A percentile compares a stretch with the other conserved stretches of the same genome.
Evolutionary conservation across 495 filamentous ascomycete species (phyloP).

Genomic region (Talaromyces thailandensis): DNA sequence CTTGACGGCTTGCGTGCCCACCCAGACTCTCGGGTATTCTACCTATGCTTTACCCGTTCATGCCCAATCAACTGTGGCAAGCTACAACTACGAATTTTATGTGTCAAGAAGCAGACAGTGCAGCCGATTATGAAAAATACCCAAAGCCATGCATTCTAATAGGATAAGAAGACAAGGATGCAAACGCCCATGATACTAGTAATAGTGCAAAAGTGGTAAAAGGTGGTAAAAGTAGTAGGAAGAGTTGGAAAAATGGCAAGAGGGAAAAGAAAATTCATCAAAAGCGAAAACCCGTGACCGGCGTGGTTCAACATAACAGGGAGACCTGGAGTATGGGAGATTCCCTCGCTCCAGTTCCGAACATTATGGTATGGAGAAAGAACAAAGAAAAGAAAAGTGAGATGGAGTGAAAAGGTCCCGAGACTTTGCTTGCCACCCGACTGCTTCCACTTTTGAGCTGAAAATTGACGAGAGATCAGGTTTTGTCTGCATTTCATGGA

Average conservation of each 20-base stretch:
- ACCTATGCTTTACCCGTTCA: neutral
- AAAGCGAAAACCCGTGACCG: slow-evolving; percentile 2
- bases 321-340: neutral
- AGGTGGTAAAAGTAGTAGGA: neutral
- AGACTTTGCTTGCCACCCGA: neutral
- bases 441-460: neutral
- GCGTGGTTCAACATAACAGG: neutral
- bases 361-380: neutral
- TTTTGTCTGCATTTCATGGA: neutral
- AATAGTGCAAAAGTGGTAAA: neutral
- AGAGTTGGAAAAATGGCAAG: neutral
- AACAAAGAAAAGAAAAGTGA: neutral
- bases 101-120: neutral
- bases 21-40: neutral
- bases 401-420: neutral
- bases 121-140: neutral
- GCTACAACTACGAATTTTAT: neutral
- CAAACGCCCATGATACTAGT: slow-evolving; percentile 1
- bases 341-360: neutral
- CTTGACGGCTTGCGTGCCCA: neutral
- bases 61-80: neutral
- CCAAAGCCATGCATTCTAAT: slow-evolving; percentile 6
- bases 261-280: neutral
- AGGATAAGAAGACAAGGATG: slow-evolving; percentile 1
- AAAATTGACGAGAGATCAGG: neutral